Conservation (phyloP, 169 alveolate genomes). For the Eimeria nieschulzi region DNA sequence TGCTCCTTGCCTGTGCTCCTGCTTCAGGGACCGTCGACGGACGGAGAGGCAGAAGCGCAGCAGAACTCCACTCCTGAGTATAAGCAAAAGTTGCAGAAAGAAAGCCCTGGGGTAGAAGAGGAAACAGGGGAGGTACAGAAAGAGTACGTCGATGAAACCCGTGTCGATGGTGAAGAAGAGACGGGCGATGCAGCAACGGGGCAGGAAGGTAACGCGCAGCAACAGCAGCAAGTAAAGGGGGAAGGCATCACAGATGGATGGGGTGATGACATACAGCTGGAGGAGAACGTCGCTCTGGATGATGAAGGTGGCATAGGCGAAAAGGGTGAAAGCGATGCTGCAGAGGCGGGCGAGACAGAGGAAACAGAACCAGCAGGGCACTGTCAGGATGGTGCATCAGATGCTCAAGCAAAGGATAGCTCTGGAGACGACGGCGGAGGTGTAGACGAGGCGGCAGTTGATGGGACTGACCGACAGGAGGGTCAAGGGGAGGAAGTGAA, state of each 20-base stretch:
- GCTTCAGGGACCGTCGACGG: constrained; percentile 11
- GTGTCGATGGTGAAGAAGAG: background rate
- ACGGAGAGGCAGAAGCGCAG: constrained; percentile 43
- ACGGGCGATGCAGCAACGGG: constrained; percentile 19
- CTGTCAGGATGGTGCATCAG: background rate
- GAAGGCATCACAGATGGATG: constrained; percentile 38
- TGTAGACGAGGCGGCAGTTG: constrained; percentile 62
- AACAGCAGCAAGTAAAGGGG: constrained; percentile 12
- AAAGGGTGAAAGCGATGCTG: background rate
- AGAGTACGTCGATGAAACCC: background rate
- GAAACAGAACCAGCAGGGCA: constrained; percentile 66
- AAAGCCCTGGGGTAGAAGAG: background rate
- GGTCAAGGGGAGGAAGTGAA: constrained; percentile 8
- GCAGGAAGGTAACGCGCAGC: constrained; percentile 20
- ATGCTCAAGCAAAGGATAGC: constrained; percentile 19
- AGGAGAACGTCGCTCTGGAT: constrained; percentile 23
- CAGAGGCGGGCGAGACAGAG: constrained; percentile 17
- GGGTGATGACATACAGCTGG: constrained; percentile 45
- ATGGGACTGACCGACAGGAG: background rate
- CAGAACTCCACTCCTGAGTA: constrained; percentile 12
- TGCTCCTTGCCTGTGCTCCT: background rate
- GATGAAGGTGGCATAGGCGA: constrained; percentile 52
- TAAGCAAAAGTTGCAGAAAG: constrained; percentile 29
- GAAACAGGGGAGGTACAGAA: constrained; percentile 8
- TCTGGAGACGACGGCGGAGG: constrained; percentile 65